A percentile compares a stretch with the other conserved stretches of the same genome.
Conservation (phyloP, 1,284 basidiomycete genomes). For the Xerocomus amazonicus region DNA sequence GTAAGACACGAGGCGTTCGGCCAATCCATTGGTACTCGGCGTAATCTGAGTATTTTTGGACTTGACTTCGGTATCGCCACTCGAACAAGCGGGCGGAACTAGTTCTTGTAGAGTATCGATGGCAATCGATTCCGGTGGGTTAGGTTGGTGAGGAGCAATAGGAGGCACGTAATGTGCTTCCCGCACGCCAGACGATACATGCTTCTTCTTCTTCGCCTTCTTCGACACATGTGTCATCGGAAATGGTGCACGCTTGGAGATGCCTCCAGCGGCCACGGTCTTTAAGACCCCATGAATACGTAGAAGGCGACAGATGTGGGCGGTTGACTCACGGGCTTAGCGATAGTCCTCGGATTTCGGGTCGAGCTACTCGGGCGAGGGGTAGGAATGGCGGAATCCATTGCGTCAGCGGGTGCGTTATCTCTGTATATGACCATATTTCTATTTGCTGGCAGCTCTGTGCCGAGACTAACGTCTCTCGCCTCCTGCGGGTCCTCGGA, state of each 20-base stretch:
- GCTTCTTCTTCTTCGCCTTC: conserved; percentile 24
- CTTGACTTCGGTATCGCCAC: conserved; percentile 19
- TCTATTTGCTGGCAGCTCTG: background rate
- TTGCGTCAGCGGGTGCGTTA: conserved; percentile 2
- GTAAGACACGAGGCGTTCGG: conserved; percentile 34
- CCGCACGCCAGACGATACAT: conserved; percentile 9
- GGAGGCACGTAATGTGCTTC: conserved; percentile 10
- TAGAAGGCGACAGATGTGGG: conserved; percentile 1
- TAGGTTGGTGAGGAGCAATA: conserved; percentile 10
- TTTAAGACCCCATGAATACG: conserved; percentile 22
- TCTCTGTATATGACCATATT: conserved; percentile 5
- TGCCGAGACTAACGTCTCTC: background rate
- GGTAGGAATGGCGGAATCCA: background rate
- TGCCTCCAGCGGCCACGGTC: conserved; percentile 12
- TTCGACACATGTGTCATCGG: conserved; percentile 15
- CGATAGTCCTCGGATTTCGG: conserved; percentile 30
- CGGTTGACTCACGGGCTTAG: conserved; percentile 26
- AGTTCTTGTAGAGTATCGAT: conserved; percentile 10
- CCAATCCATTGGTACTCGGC: conserved; percentile 19
- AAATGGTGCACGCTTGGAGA: conserved; percentile 15
- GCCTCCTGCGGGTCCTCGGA: conserved; percentile 14
- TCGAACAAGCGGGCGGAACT: conserved; percentile 21
- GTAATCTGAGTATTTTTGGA: conserved; percentile 14
- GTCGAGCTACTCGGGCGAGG: conserved; percentile 10
- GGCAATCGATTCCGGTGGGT: conserved; percentile 15